Conservation (phyloP, 352 stramenopile species). For the Phytopythium delawarense region DNA sequence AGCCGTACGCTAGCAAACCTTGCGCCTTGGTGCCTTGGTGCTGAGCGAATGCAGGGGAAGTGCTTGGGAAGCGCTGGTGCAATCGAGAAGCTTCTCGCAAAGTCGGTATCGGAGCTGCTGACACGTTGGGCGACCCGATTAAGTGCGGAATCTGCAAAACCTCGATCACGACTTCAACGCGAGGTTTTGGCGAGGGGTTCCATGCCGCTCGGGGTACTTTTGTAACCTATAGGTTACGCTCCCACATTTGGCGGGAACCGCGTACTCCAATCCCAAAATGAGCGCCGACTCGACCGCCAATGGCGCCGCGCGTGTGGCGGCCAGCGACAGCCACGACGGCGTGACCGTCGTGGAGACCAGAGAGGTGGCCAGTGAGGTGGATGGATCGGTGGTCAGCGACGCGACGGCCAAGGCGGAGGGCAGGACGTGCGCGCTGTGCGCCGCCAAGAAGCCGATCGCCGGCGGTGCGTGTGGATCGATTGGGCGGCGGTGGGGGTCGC, state of each 20-base stretch:
- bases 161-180: not conserved
- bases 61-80: not conserved
- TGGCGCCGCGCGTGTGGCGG: not conserved
- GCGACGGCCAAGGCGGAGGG: not conserved
- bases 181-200: not conserved
- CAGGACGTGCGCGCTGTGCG: conserved; percentile 37
- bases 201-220: not conserved
- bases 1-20: too few relatives aligned
- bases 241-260: not conserved
- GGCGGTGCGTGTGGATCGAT: conserved; percentile 2
- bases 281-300: too few relatives aligned
- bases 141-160: conserved; percentile 2
- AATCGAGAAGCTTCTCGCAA: not conserved
- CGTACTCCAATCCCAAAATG: too few relatives aligned
- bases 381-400: too few relatives aligned
- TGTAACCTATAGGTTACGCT: too few relatives aligned
- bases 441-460: conserved; percentile 40
- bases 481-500: not conserved
- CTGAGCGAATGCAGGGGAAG: too few relatives aligned
- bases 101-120: not conserved
- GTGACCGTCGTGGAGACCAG: not conserved
- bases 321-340: not conserved
- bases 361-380: too few relatives aligned
- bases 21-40: too few relatives aligned
- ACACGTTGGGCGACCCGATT: not conserved